Base-by-base conservation (phyloP, 2,329 filamentous ascomycete genomes). In the Cryphonectria naterciae region DNA sequence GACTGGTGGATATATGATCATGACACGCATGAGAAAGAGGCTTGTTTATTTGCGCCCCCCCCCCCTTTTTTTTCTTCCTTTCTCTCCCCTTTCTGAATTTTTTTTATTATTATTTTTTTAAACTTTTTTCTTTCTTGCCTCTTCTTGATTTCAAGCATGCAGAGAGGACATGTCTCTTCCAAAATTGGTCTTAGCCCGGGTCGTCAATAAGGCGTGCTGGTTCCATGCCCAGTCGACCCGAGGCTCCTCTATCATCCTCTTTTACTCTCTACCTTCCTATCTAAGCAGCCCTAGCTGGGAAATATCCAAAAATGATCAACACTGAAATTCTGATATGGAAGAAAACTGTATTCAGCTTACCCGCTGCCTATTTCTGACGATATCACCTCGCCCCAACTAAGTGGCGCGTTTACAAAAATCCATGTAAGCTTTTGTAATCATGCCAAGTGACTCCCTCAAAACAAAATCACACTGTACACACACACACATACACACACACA, bases 181-280 rank as follows among this genome's bases (percentile, higher is more conserved):
- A 39, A 28, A 13, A 43, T 46, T 13, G 22, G n/a, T 43, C 37
- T 35, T 25, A 35, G 28, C 28, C 41, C n/a, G 63, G 63, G 15
- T 35, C 19, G 28, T 37, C 41, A 35, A 39, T 37, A 41, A n/a
- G 63, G 70, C 68, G 25, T 46, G 64, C 67, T 69, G 58, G 70
- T 60, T 28, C 49, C 67, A 63, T 64, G 67, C 25, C 67, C 15
- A 49, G n/a, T 56, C 32, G 63, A 65, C 35, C 63, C 19, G 63
- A 32, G 19, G 37, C 65, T 41, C n/a, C 32, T 39, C 32, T 64
- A 32, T 64, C 13, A 19, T 49, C 13, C 41, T 43, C 43, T 65
- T n/a, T 2, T 2, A 25, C 39, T 39, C 8, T 28, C 39, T 65
- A 52, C 63, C 63, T 65, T 65, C 63, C 63, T 65, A 52, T 65